Base-by-base conservation (phyloP, 345 rosid species). In the Populus deltoides region DNA sequence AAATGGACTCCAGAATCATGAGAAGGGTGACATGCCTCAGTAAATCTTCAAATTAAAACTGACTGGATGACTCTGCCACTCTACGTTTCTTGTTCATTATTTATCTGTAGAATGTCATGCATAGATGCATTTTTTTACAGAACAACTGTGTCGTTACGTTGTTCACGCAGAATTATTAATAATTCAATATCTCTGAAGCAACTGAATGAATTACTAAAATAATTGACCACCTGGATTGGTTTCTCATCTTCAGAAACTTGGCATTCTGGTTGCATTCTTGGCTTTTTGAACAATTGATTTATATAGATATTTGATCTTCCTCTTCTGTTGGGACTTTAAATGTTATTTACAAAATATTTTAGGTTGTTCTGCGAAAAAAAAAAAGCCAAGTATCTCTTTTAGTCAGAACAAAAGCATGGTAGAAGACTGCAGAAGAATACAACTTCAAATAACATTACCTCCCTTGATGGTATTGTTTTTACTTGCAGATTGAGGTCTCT, bases 11-110 rank as follows among this genome's bases (percentile, higher is more conserved):
- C 74, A 75, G 77, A 81, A 76, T 78, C 65, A 29, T 43, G 81
- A 80, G 29, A 70, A 79, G 15, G 68, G 76, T 75, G 83, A 80
- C 63, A 53, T 70, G 38, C 65, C 77, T 80, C 81, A 73, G 27
- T 71, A 72, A 70, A 68, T 29, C 39, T 69, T 73, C 66, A 70
- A 75, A 38, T 66, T 73, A 53, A 22, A 74, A 29, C 73, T 71
- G 75, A 53, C 72, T 35, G 41, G 25, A 25, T 31, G 67, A 8
- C 24, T 10, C 11, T 51, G 7, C 66, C 33, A 62, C 6, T 51
- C 18, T 24, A 38, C 55, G 13, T 70, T 65, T 66, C 25, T 41
- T 33, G 36, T 35, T 43, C 20, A 6, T 68, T 66, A 29, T 53
- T 68, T 43, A 73, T 24, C 10, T 57, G 81, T 59, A 31, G 76